Percentiles rank a stretch among this genome's conserved stretches.
Conservation (phyloP, 108 stramenopile genomes). For the Stephanodiscus triporus region DNA sequence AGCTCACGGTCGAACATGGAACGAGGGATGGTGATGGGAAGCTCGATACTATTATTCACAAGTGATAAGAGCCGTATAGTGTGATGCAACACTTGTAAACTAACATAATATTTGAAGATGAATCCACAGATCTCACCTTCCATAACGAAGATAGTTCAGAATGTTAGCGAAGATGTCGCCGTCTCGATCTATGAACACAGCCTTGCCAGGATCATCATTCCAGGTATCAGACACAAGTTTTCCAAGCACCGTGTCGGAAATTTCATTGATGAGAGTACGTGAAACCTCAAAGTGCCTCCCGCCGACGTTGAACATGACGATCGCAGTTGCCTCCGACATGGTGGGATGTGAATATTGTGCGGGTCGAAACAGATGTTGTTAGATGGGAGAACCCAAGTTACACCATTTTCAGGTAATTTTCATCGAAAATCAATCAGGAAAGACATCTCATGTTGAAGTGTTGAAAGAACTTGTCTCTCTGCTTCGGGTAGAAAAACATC, state of each 20-base stretch:
- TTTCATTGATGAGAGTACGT: not conserved
- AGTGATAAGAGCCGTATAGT: too few species aligned
- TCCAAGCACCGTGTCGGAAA: not conserved
- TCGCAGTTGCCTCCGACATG: not conserved
- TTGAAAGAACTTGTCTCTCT: too few species aligned
- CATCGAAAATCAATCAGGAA: too few species aligned
- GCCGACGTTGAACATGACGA: not conserved
- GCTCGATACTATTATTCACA: slow-evolving; percentile 20
- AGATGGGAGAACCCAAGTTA: too few species aligned
- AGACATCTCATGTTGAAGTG: not conserved
- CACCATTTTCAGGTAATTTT: too few species aligned
- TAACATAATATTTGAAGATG: not conserved
- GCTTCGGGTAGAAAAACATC: too few species aligned
- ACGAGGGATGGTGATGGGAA: slow-evolving; percentile 4
- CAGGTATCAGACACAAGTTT: not conserved
- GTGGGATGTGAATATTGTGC: not conserved
- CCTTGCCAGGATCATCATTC: not conserved
- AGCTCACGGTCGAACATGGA: slow-evolving; percentile 19
- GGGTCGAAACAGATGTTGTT: too few species aligned
- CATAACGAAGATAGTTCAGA: slow-evolving; percentile 1
- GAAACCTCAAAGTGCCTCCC: slow-evolving; percentile 1
- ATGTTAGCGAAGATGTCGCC: not conserved
- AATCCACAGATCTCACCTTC: not conserved
- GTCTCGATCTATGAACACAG: not conserved
- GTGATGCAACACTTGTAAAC: not conserved